Evolutionary conservation across 306 rosid species (phyloP), one percentile per base, ranked within the genome.

Genomic region (Medicago lupulina): DNA sequence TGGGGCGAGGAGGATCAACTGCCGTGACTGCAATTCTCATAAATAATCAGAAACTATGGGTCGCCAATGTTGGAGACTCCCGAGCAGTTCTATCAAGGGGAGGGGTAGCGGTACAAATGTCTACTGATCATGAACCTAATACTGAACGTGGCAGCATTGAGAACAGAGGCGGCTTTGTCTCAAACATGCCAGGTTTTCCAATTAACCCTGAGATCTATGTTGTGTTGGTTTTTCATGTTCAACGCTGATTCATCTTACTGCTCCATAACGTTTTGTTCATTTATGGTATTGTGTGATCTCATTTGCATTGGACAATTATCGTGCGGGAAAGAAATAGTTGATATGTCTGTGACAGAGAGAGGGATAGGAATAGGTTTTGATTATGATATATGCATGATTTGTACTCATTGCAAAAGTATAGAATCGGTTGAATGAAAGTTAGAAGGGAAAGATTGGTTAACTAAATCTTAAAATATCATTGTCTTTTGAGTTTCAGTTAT

Each of bases 121-220:
- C 80, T 14, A 80, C 70, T 77, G 98, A 93, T 83, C 98, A 91
- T 28, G 97, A 93, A 64, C 97, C 96, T 40, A 89, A 93, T 78
- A 85, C 92, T 41, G 98, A 91, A 76, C 85, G 96, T 9, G 88
- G 85, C 70, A 89, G 92, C 83, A 91, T 93, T 36, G 97, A 91
- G 86, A 74, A 81, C 79, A 88, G 68, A 78, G 98, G 98, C 0
- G 97, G 98, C 81, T 93, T 93, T 76, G 97, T 93, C 84, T 93
- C 97, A 36, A 93, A 93, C 84, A 83, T 93, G 91, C 96, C 98
- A 90, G 98, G 98, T 93, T 83, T 70, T 71, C 75, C 77, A 40
- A 71, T 76, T 46, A 70, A 79, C 70, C 78, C 55, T n/a, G 63
- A 67, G 36, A 11, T 73, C 61, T 44, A 62, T 79, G 76, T 44